A percentile compares a stretch with the other conserved stretches of the same genome.
Conservation (phyloP, 2,329 filamentous ascomycete genomes). For the Ambrosiella xylebori region DNA sequence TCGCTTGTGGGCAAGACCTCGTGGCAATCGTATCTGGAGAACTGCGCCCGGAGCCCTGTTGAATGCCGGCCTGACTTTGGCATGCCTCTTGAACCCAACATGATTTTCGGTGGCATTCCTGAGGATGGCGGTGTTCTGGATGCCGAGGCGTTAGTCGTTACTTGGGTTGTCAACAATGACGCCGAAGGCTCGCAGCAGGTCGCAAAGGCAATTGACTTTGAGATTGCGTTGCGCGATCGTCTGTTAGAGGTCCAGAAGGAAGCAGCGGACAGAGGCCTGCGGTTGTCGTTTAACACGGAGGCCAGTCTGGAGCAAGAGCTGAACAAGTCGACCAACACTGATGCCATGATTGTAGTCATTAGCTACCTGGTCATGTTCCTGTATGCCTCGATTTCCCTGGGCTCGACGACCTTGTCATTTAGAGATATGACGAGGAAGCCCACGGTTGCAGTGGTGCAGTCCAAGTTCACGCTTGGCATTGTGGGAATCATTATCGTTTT, state of each 20-base stretch:
- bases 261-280: constrained; percentile 57
- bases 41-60: constrained; percentile 65
- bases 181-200: constrained; percentile 55
- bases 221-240: constrained; percentile 56
- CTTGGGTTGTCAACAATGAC: constrained; percentile 87
- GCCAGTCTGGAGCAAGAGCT: constrained; percentile 88
- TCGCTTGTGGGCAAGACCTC: constrained; percentile 40
- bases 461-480: constrained; percentile 90
- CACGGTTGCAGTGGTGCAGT: constrained; percentile 72
- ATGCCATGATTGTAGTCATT: constrained; percentile 88
- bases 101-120: constrained; percentile 66
- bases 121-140: constrained; percentile 45
- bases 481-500: constrained; percentile 88
- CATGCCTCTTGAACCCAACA: constrained; percentile 70
- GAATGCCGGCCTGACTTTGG: constrained; percentile 76
- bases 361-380: constrained; percentile 99
- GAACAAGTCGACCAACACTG: constrained; percentile 95
- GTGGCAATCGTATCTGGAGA: constrained; percentile 56
- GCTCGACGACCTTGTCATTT: constrained; percentile 67
- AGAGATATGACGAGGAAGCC: constrained; percentile 68
- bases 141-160: constrained; percentile 67
- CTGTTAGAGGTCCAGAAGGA: constrained; percentile 67
- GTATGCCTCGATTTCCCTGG: constrained; percentile 83
- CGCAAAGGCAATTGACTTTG: constrained; percentile 72
- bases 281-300: constrained; percentile 88